Evolutionary conservation across 1,284 basidiomycete genomes (phyloP).

Genomic region (Cryptococcus amylolentus): DNA sequence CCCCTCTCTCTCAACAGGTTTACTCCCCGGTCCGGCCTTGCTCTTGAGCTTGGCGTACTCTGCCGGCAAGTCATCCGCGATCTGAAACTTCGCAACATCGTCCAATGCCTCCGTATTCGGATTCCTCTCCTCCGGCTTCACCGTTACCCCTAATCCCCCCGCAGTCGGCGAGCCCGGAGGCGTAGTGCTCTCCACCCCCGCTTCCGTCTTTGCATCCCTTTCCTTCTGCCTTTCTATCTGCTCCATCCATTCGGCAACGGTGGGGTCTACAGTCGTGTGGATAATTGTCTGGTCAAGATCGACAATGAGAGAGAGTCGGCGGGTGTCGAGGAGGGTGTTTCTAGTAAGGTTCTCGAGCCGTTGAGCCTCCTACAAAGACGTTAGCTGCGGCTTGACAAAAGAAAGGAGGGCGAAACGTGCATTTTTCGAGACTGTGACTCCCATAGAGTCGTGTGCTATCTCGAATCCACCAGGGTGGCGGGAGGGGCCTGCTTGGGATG

Average conservation of each 20-base stretch:
- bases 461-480: slow-evolving; percentile 40
- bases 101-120: slow-evolving; percentile 56
- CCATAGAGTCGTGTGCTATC: slow-evolving; percentile 46
- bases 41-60: slow-evolving; percentile 15
- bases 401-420: slow-evolving; percentile 20
- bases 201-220: slow-evolving; percentile 35
- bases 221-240: slow-evolving; percentile 62
- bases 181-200: slow-evolving; percentile 15
- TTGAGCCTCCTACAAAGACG: slow-evolving; percentile 70
- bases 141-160: slow-evolving; percentile 2
- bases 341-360: slow-evolving; percentile 80
- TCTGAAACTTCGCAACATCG: slow-evolving; percentile 77
- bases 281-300: slow-evolving; percentile 99
- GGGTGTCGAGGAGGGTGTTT: slow-evolving; percentile 66
- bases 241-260: slow-evolving; percentile 92
- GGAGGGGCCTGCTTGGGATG: slow-evolving; percentile 58
- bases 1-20: slow-evolving; percentile 52
- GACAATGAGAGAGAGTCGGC: slow-evolving; percentile 89
- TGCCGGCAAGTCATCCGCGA: slow-evolving; percentile 62
- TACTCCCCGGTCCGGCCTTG: slow-evolving; percentile 46
- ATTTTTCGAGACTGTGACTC: slow-evolving; percentile 50
- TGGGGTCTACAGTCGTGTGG: slow-evolving; percentile 97
- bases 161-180: slow-evolving; percentile 18
- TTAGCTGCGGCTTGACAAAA: slow-evolving; percentile 53
- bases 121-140: slow-evolving; percentile 32